Percentiles rank a stretch among this genome's conserved stretches.
Conservation (phyloP, 163 green algal species). For the Scenedesmus sp. region DNA sequence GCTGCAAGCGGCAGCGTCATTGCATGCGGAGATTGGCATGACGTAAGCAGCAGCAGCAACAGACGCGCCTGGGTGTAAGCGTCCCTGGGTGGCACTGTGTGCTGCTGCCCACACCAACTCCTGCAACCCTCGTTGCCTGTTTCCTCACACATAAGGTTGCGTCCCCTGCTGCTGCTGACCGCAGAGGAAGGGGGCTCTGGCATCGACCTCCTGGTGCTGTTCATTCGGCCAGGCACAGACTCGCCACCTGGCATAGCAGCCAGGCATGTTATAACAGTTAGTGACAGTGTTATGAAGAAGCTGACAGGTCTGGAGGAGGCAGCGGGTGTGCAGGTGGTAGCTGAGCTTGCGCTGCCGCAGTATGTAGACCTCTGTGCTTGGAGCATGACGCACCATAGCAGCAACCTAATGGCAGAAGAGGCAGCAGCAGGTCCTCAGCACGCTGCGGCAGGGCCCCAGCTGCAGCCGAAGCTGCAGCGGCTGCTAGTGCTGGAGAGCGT, state of each 20-base stretch:
- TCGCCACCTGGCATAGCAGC: conserved; percentile 3
- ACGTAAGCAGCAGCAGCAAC: background rate
- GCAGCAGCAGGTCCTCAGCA: background rate
- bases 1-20: background rate
- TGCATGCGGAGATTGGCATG: background rate
- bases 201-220: conserved; percentile 24
- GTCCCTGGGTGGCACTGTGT: background rate
- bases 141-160: too few species aligned
- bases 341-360: conserved; percentile 76
- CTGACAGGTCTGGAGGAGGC: conserved; percentile 80
- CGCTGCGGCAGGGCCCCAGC: background rate
- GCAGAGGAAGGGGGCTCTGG: background rate
- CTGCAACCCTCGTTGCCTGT: too few species aligned
- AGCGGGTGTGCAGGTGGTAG: conserved; percentile 63
- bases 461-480: conserved; percentile 50
- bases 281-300: conserved; percentile 81
- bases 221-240: background rate
- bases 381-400: background rate
- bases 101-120: background rate
- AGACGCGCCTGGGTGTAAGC: too few species aligned
- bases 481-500: conserved; percentile 81
- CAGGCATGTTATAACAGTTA: conserved; percentile 54
- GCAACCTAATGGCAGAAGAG: background rate
- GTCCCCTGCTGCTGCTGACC: background rate
- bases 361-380: background rate